phyloP scores from a whole-genome alignment of 2,329 filamentous ascomycete species.

The Calonectria crousiana region DNA sequence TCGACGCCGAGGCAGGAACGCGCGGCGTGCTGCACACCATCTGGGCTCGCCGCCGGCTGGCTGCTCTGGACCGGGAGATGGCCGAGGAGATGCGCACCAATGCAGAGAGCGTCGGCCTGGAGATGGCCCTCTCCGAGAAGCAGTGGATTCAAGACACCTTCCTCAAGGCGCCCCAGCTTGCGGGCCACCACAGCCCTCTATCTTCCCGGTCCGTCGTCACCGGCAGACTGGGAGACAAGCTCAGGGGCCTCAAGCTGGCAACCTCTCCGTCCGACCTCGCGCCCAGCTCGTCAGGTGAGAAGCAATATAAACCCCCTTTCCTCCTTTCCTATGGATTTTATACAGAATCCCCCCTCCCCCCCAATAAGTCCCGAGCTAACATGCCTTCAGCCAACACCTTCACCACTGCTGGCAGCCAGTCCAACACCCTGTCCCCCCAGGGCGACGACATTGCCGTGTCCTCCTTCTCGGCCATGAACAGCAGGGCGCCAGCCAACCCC shows the following conservation, averaged over 20 bases:
- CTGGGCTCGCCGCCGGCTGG: slow-evolving; percentile 87
- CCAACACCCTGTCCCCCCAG: slow-evolving; percentile 47
- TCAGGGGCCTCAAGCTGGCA: slow-evolving; percentile 82
- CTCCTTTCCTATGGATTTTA: slow-evolving; percentile 8
- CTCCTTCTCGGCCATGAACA: slow-evolving; percentile 50
- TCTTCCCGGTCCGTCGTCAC: slow-evolving; percentile 75
- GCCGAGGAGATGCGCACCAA: slow-evolving; percentile 78
- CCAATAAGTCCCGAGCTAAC: slow-evolving; percentile 27
- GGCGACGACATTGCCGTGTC: slow-evolving; percentile 51
- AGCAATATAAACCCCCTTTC: background rate
- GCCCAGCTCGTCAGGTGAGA: slow-evolving; percentile 64
- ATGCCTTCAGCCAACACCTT: slow-evolving; percentile 50
- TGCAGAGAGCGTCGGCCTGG: slow-evolving; percentile 83
- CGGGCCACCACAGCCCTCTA: slow-evolving; percentile 50
- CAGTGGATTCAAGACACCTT: slow-evolving; percentile 90
- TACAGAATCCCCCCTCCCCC: slow-evolving; percentile 2
- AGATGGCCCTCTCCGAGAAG: slow-evolving; percentile 87
- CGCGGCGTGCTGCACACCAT: slow-evolving; percentile 89
- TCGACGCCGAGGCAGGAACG: slow-evolving; percentile 78
- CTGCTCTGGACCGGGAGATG: slow-evolving; percentile 82
- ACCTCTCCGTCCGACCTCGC: slow-evolving; percentile 77
- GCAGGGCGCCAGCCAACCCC: slow-evolving; percentile 36
- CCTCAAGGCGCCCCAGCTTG: slow-evolving; percentile 42
- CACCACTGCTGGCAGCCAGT: slow-evolving; percentile 48
- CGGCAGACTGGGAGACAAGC: slow-evolving; percentile 81